Percentiles rank a stretch among this genome's conserved stretches.
Evolutionary conservation across 176 grass and related monocot species (phyloP).

Genomic region (Juncus inflexus): DNA sequence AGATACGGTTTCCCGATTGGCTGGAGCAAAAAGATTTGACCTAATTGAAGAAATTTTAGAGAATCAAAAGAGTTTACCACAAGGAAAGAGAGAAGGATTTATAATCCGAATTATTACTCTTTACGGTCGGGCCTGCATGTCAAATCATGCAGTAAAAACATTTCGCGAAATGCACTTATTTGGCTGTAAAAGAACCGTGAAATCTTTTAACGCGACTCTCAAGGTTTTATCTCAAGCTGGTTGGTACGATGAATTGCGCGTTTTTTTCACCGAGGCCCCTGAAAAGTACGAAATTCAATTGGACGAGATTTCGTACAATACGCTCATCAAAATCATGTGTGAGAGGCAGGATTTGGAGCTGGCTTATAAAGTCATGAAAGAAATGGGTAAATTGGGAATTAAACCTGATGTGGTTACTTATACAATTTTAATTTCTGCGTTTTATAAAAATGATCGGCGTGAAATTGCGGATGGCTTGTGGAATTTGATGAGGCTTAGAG

Average conservation of each 20-base stretch:
- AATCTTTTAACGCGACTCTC: conserved; percentile 84
- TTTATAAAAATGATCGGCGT: conserved; percentile 55
- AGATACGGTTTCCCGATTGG: conserved; percentile 60
- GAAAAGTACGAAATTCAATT: conserved; percentile 47
- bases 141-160: conserved; percentile 51
- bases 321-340: conserved; percentile 60
- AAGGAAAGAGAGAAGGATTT: conserved; percentile 82
- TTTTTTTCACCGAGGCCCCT: conserved; percentile 36
- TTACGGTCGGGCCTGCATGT: conserved; percentile 71
- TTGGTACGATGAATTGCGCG: conserved; percentile 34
- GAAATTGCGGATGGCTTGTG: conserved; percentile 81
- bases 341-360: conserved; percentile 51
- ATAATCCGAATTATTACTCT: conserved; percentile 63
- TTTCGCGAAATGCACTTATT: conserved; percentile 70
- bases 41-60: conserved; percentile 85
- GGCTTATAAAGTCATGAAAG: conserved; percentile 54
- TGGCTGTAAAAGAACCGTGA: conserved; percentile 55
- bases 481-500: conserved; percentile 87
- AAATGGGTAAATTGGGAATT: conserved; percentile 57
- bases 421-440: conserved; percentile 69
- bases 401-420: conserved; percentile 73
- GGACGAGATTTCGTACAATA: conserved; percentile 85
- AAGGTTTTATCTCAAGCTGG: conserved; percentile 54
- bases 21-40: conserved; percentile 69
- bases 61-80: conserved; percentile 74